Conservation (phyloP, 805 yeast species). For the Priceomyces castillae region DNA sequence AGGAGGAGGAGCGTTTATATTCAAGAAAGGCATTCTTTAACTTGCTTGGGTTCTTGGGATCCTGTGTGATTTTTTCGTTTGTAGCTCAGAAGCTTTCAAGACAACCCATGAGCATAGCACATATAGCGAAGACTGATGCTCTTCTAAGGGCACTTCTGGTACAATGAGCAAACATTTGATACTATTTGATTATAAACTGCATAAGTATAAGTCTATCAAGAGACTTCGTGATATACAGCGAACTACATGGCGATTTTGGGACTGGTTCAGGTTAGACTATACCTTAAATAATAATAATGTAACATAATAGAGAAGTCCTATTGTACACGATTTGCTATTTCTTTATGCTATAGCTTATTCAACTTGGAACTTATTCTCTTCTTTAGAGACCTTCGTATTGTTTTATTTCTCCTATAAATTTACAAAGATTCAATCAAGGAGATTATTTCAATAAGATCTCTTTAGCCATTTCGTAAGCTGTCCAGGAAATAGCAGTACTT, state of each 20-base stretch:
- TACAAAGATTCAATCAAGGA: background rate
- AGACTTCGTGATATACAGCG: no score
- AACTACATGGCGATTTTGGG: background rate
- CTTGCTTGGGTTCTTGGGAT: slow-evolving; percentile 73
- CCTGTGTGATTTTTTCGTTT: slow-evolving; percentile 77
- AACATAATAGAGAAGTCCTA: slow-evolving; percentile 2
- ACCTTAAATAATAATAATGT: slow-evolving; percentile 1
- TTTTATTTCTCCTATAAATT: background rate
- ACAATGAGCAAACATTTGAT: background rate
- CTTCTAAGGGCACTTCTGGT: slow-evolving; percentile 23
- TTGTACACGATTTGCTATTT: background rate
- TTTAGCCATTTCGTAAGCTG: slow-evolving; percentile 96
- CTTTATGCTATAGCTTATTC: background rate
- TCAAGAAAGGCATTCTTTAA: slow-evolving; percentile 78
- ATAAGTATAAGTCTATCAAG: no score
- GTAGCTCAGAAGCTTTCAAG: slow-evolving; percentile 60
- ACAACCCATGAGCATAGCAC: slow-evolving; percentile 30
- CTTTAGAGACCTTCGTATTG: background rate
- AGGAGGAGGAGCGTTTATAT: slow-evolving; percentile 76
- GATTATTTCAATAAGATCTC: slow-evolving; percentile 46
- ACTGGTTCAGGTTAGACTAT: background rate
- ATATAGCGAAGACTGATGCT: slow-evolving; percentile 27
- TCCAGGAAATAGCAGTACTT: slow-evolving; percentile 95
- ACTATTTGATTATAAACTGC: no score
- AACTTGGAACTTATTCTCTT: background rate